phyloP scores from a whole-genome alignment of 1,284 basidiomycete genomes.

The Cutaneotrichosporon daszewskae region DNA sequence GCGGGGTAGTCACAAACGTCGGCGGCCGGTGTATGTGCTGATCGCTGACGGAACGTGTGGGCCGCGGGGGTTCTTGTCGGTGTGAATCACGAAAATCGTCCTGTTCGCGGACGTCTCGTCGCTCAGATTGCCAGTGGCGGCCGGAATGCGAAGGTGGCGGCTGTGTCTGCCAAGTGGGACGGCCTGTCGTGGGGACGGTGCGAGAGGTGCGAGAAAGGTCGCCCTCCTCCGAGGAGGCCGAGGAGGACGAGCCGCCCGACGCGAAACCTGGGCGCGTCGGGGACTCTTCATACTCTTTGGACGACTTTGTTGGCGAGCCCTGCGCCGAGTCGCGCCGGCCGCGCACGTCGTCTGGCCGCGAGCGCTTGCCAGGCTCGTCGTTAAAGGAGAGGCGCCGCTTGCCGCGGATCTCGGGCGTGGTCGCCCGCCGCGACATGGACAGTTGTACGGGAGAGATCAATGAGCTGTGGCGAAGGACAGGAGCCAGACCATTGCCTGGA shows the following conservation, averaged over 20 bases:
- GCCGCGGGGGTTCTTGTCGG: no score
- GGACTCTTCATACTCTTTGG: no score
- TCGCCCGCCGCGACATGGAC: slow-evolving; percentile 8
- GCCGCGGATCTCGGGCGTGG: slow-evolving; percentile 1
- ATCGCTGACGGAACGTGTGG: no score
- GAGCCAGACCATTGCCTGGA: slow-evolving; percentile 8
- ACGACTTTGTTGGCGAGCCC: no score
- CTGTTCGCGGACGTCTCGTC: no score
- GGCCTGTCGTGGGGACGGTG: no score
- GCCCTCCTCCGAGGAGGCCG: neutral
- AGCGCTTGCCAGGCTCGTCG: slow-evolving; percentile 9
- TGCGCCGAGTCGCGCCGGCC: no score
- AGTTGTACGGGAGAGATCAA: slow-evolving; percentile 1
- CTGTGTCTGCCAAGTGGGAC: slow-evolving; percentile 11
- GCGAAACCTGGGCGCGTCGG: slow-evolving; percentile 1
- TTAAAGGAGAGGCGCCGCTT: slow-evolving; percentile 13
- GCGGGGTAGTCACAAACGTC: no score
- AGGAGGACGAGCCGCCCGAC: neutral
- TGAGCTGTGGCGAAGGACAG: neutral
- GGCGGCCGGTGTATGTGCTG: no score
- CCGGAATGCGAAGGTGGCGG: no score
- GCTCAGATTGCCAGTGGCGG: no score
- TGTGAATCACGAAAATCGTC: no score
- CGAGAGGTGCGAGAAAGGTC: neutral
- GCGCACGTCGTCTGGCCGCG: slow-evolving; percentile 2